Conservation (phyloP, 495 filamentous ascomycete genomes). For the Achaetomiella virescens region DNA sequence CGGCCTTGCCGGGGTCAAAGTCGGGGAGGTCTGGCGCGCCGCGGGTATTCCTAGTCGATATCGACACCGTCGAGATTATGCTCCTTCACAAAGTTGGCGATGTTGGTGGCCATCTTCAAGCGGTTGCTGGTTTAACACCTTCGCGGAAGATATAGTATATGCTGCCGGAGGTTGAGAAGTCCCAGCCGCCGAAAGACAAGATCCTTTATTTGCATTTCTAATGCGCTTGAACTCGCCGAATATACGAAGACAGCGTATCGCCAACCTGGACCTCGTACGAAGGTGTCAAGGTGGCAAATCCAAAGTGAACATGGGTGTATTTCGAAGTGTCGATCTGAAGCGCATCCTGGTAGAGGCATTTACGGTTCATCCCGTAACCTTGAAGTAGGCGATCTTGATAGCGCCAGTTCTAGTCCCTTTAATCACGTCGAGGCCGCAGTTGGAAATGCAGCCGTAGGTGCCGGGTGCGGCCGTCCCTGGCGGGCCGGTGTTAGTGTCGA, state of each 20-base stretch:
- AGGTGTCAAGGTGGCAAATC: constrained; percentile 13
- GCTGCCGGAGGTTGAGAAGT: constrained; percentile 13
- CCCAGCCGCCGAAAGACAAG: constrained; percentile 34
- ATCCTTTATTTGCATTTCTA: constrained; percentile 22
- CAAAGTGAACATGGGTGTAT: constrained; percentile 24
- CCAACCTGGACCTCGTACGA: constrained; percentile 6
- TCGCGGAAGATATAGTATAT: constrained; percentile 26
- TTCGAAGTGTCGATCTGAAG: constrained; percentile 4
- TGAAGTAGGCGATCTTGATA: constrained; percentile 24
- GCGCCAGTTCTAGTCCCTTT: not conserved
- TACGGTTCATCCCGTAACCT: constrained; percentile 23
- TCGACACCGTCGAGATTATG: constrained; percentile 30
- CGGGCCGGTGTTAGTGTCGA: constrained; percentile 19
- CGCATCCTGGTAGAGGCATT: constrained; percentile 21
- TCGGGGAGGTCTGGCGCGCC: constrained; percentile 20
- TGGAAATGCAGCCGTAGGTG: constrained; percentile 41
- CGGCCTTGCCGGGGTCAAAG: not conserved
- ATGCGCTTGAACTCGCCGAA: constrained; percentile 17
- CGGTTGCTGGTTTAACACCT: constrained; percentile 20
- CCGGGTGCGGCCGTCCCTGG: constrained; percentile 32
- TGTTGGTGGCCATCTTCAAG: constrained; percentile 17
- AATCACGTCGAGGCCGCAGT: constrained; percentile 36
- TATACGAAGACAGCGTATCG: not conserved
- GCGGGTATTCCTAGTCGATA: constrained; percentile 37
- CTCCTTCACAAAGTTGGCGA: constrained; percentile 23